These are phyloP conservation scores for Schwanniomyces etchellsii DNA, from an alignment of 1,139 yeast species.

Conservation along the genomic window DNA sequence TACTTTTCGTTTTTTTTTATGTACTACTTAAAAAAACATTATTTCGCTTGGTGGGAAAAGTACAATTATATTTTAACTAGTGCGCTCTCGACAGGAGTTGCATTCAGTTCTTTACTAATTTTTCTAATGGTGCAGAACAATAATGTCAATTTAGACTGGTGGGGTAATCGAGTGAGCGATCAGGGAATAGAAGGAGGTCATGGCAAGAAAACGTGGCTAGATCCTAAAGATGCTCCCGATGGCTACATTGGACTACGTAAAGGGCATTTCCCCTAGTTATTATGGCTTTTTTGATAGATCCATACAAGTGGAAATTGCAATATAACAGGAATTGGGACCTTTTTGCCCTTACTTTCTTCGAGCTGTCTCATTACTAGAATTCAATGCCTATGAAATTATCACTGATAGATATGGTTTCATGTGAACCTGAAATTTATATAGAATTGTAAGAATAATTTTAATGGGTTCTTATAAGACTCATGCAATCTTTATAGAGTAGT, in stretches of 20 bases:
- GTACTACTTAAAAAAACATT: constrained; percentile 44
- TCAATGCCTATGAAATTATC: too few species aligned
- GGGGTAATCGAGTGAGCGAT: constrained; percentile 50
- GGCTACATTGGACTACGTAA: constrained; percentile 41
- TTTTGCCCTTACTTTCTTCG: too few species aligned
- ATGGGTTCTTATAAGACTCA: too few species aligned
- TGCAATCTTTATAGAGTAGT: too few species aligned
- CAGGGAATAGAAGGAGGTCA: constrained; percentile 42
- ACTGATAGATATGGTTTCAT: too few species aligned
- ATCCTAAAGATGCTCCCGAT: constrained; percentile 30
- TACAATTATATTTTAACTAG: constrained; percentile 58
- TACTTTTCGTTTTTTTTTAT: constrained; percentile 46
- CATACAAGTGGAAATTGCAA: too few species aligned
- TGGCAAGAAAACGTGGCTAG: constrained; percentile 25
- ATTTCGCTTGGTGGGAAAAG: constrained; percentile 56
- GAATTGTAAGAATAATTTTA: too few species aligned
- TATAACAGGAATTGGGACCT: too few species aligned
- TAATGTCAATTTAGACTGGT: constrained; percentile 42
- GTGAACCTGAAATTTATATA: too few species aligned
- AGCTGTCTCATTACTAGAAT: too few species aligned
- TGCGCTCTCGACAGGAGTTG: constrained; percentile 56
- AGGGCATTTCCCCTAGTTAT: constrained; percentile 27
- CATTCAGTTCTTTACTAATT: constrained; percentile 49
- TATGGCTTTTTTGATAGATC: not conserved
- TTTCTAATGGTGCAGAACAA: constrained; percentile 52